Evolutionary conservation across 108 stramenopile genomes (phyloP).

Genomic region (Schizochytrium sp.): DNA sequence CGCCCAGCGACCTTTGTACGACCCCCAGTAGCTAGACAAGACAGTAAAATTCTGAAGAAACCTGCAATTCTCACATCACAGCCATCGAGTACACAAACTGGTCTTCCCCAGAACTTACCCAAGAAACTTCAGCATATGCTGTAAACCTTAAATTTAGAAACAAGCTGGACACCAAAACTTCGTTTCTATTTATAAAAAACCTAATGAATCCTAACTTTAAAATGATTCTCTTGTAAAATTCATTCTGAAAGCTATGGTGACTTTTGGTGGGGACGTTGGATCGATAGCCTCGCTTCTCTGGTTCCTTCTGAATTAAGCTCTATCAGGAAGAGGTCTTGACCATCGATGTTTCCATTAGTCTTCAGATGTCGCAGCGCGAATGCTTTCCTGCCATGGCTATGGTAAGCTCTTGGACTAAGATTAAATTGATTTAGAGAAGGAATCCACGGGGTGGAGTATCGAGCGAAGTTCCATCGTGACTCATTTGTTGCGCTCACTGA

Average conservation of each 20-base stretch:
- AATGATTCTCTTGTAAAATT: background rate
- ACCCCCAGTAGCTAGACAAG: background rate
- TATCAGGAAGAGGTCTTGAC: no score
- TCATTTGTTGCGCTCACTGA: background rate
- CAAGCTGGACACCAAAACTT: background rate
- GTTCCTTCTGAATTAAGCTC: no score
- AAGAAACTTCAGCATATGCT: slow-evolving; percentile 14
- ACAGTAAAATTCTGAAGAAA: slow-evolving; percentile 5
- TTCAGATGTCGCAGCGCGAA: background rate
- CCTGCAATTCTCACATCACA: background rate
- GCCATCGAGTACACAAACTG: background rate
- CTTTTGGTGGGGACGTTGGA: no score
- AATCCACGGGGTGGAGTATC: background rate
- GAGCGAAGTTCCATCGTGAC: background rate
- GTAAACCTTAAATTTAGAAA: background rate
- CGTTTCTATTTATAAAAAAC: background rate
- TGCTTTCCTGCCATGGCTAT: background rate
- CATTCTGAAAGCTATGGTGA: no score
- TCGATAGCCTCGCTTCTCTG: no score
- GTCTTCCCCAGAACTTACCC: background rate
- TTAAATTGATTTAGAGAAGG: background rate
- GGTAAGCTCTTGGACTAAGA: background rate
- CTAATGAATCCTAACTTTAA: background rate
- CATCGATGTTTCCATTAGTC: background rate
- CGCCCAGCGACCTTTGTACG: background rate